A percentile compares a stretch with the other conserved stretches of the same genome.
These are phyloP conservation scores for Solanum commersonii DNA, from an alignment of 257 asterid genomes.

Conservation along the genomic window DNA sequence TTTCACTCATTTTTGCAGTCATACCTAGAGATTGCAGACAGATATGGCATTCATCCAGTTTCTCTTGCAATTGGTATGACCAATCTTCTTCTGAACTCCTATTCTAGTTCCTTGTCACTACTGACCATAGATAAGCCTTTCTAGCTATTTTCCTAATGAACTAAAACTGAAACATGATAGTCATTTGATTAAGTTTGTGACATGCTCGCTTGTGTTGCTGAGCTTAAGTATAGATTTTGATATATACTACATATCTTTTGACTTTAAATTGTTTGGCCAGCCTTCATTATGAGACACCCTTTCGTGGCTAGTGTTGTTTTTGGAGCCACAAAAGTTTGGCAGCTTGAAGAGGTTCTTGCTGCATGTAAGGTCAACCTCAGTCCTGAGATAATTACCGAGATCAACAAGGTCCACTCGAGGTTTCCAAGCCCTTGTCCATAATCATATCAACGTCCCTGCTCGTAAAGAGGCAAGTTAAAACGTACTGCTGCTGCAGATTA, in stretches of 20 bases:
- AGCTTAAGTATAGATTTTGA: neutral
- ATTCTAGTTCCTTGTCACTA: neutral
- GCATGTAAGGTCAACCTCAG: constrained; percentile 51
- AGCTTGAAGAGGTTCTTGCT: constrained; percentile 53
- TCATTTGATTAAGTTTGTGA: neutral
- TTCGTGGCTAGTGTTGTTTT: constrained; percentile 65
- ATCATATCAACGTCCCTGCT: neutral
- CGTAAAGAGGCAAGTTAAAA: neutral
- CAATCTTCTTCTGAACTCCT: neutral
- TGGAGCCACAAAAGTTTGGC: constrained; percentile 84
- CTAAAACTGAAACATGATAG: neutral
- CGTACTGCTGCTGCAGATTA: neutral
- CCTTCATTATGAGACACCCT: constrained; percentile 74
- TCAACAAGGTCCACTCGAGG: constrained; percentile 46
- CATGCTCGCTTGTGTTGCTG: neutral
- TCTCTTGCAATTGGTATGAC: constrained; percentile 69
- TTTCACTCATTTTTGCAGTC: constrained; percentile 28
- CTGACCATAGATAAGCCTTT: neutral
- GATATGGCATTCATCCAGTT: constrained; percentile 60
- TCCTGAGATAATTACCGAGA: constrained; percentile 48
- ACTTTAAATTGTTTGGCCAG: constrained; percentile 23
- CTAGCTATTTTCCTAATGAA: neutral
- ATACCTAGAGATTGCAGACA: constrained; percentile 46
- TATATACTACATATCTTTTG: neutral
- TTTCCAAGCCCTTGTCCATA: constrained; percentile 55